Conservation (phyloP, 331 rosid species). For the Pyracantha coccinea region DNA sequence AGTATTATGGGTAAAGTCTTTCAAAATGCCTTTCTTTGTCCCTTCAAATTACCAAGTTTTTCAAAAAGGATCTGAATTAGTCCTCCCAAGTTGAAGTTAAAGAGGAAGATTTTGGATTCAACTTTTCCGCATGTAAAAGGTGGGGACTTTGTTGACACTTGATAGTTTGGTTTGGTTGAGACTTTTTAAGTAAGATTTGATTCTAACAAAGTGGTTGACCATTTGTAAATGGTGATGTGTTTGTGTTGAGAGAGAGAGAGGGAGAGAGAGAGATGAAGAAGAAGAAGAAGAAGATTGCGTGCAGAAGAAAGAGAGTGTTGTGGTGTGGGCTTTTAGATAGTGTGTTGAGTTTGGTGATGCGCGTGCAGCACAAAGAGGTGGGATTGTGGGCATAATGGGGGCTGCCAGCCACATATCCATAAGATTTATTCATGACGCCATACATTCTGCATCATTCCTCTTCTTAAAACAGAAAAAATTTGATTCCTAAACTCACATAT, state of each 20-base stretch:
- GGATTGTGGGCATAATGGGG: constrained; percentile 63
- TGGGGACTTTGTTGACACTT: constrained; percentile 7
- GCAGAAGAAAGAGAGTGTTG: constrained; percentile 3
- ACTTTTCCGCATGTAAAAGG: constrained; percentile 25
- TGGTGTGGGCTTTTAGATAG: constrained; percentile 33
- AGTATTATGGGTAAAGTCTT: constrained; percentile 20
- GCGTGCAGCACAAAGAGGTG: constrained; percentile 81
- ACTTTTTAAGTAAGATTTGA: constrained; percentile 49
- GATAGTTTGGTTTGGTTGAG: constrained; percentile 20
- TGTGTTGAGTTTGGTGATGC: constrained; percentile 77
- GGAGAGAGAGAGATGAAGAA: not conserved
- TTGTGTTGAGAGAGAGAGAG: not conserved
- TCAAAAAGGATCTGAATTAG: constrained; percentile 1
- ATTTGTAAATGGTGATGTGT: constrained; percentile 7
- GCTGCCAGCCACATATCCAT: constrained; percentile 63
- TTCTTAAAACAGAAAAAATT: constrained; percentile 31
- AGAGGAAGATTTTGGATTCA: constrained; percentile 25
- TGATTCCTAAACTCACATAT: constrained; percentile 43
- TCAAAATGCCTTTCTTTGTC: constrained; percentile 22
- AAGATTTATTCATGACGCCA: constrained; percentile 75
- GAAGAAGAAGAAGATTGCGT: not conserved
- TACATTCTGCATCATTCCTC: constrained; percentile 56
- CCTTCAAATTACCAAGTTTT: constrained; percentile 26
- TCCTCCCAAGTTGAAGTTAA: constrained; percentile 11
- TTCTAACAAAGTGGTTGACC: constrained; percentile 41